Percentiles rank a stretch among this genome's conserved stretches.
phyloP scores from a whole-genome alignment of 805 yeast genomes.

The Pichia sporocuriosa region DNA sequence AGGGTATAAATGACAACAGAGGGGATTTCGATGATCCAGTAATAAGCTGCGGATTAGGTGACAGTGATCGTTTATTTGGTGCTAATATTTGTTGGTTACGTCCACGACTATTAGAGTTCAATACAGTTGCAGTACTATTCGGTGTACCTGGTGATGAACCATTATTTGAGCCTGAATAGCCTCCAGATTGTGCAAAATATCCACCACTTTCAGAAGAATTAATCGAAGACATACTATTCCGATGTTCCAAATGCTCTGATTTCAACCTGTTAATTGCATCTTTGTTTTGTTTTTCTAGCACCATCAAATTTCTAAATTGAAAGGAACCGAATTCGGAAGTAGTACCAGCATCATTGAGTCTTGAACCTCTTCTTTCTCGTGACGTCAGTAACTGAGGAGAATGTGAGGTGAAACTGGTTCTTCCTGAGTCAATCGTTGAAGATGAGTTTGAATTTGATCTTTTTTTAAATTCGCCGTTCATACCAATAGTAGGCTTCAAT shows the following conservation, averaged over 20 bases:
- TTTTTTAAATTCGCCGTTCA: background rate
- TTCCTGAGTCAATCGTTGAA: slow-evolving; percentile 25
- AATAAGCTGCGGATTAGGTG: slow-evolving; percentile 22
- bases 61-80: slow-evolving; percentile 26
- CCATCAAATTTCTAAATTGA: slow-evolving; percentile 80
- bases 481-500: background rate
- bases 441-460: slow-evolving; percentile 21
- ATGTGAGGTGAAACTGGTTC: slow-evolving; percentile 22
- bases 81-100: slow-evolving; percentile 15
- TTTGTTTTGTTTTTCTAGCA: slow-evolving; percentile 87
- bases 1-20: slow-evolving; percentile 16
- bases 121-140: slow-evolving; percentile 7
- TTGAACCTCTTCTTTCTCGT: slow-evolving; percentile 67
- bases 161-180: slow-evolving; percentile 16
- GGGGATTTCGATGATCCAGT: slow-evolving; percentile 17
- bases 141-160: slow-evolving; percentile 22
- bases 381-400: slow-evolving; percentile 33
- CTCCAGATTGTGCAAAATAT: slow-evolving; percentile 14
- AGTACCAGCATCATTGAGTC: slow-evolving; percentile 55
- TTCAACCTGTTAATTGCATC: slow-evolving; percentile 85
- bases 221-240: slow-evolving; percentile 34
- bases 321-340: slow-evolving; percentile 84
- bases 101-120: slow-evolving; percentile 17
- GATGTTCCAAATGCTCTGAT: slow-evolving; percentile 67
- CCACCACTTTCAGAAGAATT: slow-evolving; percentile 38